Conservation (phyloP, 306 rosid genomes). For the Cicer bijugum region DNA sequence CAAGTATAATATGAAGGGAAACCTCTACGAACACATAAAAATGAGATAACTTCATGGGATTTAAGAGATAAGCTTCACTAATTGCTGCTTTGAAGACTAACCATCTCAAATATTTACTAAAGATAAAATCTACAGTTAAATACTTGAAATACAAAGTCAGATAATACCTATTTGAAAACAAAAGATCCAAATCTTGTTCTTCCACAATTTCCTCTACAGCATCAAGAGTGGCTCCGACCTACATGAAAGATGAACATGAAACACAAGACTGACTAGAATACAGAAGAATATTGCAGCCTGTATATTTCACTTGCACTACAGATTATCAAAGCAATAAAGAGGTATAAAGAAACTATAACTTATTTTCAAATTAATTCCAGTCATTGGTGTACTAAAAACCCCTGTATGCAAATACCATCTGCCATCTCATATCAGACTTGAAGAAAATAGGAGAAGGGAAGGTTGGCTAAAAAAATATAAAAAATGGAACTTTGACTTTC, state of each 20-base stretch:
- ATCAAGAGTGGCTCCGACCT: constrained; percentile 81
- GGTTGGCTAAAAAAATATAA: not conserved
- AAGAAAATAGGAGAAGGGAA: not conserved
- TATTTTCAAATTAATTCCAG: not conserved
- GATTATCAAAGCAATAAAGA: not conserved
- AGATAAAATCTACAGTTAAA: constrained; percentile 22
- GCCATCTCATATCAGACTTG: not conserved
- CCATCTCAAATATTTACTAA: constrained; percentile 22
- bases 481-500: not conserved
- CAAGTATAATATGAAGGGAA: constrained; percentile 35
- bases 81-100: constrained; percentile 18
- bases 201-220: constrained; percentile 76
- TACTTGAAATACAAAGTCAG: constrained; percentile 39
- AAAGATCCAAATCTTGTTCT: constrained; percentile 72
- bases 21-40: constrained; percentile 26
- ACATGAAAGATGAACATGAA: constrained; percentile 43
- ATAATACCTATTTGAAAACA: constrained; percentile 60
- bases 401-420: not conserved
- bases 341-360: not conserved
- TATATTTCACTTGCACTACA: not conserved
- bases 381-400: not conserved
- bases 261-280: constrained; percentile 35
- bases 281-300: constrained; percentile 9
- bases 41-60: constrained; percentile 12
- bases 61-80: constrained; percentile 24